Evolutionary conservation across 345 rosid genomes (phyloP), one percentile per base, ranked within the genome.

Genomic region (Excoecaria cochinchinensis): DNA sequence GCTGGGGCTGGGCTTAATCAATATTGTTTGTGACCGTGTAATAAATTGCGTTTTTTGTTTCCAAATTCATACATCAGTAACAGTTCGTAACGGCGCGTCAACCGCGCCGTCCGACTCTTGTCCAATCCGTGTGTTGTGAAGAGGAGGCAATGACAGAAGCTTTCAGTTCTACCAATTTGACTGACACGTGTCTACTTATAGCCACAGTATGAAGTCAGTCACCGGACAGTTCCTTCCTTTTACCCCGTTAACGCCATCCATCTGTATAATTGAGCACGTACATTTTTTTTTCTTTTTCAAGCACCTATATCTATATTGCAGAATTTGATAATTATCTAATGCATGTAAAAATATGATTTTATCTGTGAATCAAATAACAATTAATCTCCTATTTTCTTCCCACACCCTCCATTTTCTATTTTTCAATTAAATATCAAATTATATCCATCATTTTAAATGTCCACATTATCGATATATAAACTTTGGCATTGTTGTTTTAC

Each of bases 91-190:
- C 87, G 86, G 72, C 79, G 83, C 48, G 73, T 86, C 85, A 80
- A 69, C 87, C 87, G 84, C 79, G 89, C 87, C 89, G 82, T 85
- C 89, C 91, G 87, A 81, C 74, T 58, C 74, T 74, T 86, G 88
- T 88, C 85, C 77, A 77, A 75, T 77, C 86, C 69, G n/a, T 79
- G 88, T 76, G 84, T 44, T 75, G 87, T 63, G 87, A 82, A 81
- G 73, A 81, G 78, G 88, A 83, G 82, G 84, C 87, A 75, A 58
- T 64, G 78, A 84, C 89, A 68, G 74, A 71, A 71, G 36, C 47
- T 13, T 64, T 60, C 40, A 39, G 48, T 38, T 72, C 74, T 69
- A 67, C 51, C 8, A 50, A 8, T 42, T 77, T 73, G 19, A 42
- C 31, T 40, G 79, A 76, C 86, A 82, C 84, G 84, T 84, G 85